Base-by-base conservation (phyloP, 495 filamentous ascomycete species). In the Penicillium crystallinum region DNA sequence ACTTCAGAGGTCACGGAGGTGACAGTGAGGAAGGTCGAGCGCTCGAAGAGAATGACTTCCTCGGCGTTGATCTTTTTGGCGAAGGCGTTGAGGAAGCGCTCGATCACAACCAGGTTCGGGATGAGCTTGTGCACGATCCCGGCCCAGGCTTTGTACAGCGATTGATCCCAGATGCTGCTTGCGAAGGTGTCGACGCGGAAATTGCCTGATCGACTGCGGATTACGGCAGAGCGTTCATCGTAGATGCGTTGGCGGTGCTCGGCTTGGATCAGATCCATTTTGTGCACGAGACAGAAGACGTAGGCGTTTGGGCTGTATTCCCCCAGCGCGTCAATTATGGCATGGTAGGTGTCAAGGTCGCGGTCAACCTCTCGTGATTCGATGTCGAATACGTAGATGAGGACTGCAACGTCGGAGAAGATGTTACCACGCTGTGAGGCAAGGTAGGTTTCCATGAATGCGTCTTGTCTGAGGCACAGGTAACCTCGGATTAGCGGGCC, bases 361-460 rank as follows among this genome's bases (percentile, higher is more conserved):
- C 89, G 83, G 18, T 90, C 87, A 55, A 95, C 89, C 63, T 97
- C 93, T 57, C 89, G 85, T 19, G 89, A 95, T 66, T 97, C 93
- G 54, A 97, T 92, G 66, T 98, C 93, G 72, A 98, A 98, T 63
- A 98, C 95, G 75, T 97, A 98, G 74, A 98, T 98, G 10, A 98
- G 79, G 53, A 97, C 92, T 17, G 91, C 93, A 47, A 98, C 93
- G 69, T 90, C 90, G 62, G 84, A 86, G 78, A 98, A 98, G 71
- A 97, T 92, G 74, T 97, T 92, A 50, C 87, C 81, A 35, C 91
- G 90, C 71, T 98, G 93, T 47, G 90, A 87, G 11, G 87, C 85
- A 49, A 98, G 88, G 70, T 97, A 98, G 61, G 91, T 96, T 69
- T 97, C 93, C 79, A 95, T 95, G 70, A 97, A 98, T 19, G 91